Evolutionary conservation across 257 asterid genomes (phyloP).

Genomic region (Gentiana straminea): DNA sequence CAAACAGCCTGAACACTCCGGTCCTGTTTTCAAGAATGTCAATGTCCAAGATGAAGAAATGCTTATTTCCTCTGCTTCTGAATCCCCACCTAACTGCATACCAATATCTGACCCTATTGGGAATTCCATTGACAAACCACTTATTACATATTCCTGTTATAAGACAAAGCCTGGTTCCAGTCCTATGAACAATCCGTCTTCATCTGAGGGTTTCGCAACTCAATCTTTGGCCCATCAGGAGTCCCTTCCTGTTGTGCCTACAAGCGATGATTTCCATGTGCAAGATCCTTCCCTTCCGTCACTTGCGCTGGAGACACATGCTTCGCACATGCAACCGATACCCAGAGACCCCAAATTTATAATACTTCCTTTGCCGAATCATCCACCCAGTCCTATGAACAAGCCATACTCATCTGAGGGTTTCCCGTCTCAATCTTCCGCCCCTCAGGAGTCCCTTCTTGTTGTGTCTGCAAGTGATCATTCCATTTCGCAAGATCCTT

Average conservation of each 20-base stretch:
- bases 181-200: conserved; percentile 16
- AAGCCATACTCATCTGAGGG: conserved; percentile 21
- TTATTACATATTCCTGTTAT: conserved; percentile 11
- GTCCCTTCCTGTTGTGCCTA: conserved; percentile 18
- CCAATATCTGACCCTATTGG: conserved; percentile 18
- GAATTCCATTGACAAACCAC: conserved; percentile 21
- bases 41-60: conserved; percentile 26
- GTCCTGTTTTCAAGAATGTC: conserved; percentile 24
- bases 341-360: too few species aligned
- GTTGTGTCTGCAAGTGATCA: conserved; percentile 21
- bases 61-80: conserved; percentile 23
- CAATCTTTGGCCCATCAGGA: conserved; percentile 24
- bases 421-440: conserved; percentile 22
- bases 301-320: conserved; percentile 23
- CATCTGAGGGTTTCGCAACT: conserved; percentile 20
- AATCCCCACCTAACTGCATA: conserved; percentile 19
- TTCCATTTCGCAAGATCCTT: conserved; percentile 20
- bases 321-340: conserved; percentile 12
- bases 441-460: conserved; percentile 19
- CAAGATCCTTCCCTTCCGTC: conserved; percentile 25
- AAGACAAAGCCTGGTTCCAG: conserved; percentile 13
- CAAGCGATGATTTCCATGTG: conserved; percentile 20
- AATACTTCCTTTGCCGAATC: too few species aligned
- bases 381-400: conserved; percentile 8
- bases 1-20: conserved; percentile 25